Evolutionary conservation across 2,329 filamentous ascomycete species (phyloP).

Genomic region (Knufia fluminis): DNA sequence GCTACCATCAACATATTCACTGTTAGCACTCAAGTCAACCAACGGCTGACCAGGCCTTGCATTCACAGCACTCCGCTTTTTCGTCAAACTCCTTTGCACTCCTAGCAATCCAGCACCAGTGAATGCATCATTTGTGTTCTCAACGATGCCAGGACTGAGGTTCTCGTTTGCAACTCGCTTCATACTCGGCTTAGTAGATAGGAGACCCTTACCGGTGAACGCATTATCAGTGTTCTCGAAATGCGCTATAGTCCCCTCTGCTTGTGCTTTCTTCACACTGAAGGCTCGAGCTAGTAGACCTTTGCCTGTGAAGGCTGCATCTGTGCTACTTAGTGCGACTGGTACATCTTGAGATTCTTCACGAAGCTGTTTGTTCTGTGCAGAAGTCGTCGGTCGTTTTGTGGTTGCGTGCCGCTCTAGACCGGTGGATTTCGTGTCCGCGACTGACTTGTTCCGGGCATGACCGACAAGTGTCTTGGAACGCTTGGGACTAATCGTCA

Average conservation of each 20-base stretch:
- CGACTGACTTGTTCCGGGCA: background rate
- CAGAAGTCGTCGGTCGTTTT: background rate
- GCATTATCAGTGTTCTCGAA: conserved; percentile 4
- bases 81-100: conserved; percentile 5
- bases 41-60: conserved; percentile 28
- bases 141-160: background rate
- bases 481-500: background rate
- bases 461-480: background rate
- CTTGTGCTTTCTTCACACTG: background rate
- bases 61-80: conserved; percentile 1
- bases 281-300: conserved; percentile 15
- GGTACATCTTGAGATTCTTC: background rate
- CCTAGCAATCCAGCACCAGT: conserved; percentile 3
- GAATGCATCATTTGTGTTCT: conserved; percentile 8
- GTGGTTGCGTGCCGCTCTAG: background rate
- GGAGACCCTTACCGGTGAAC: conserved; percentile 14
- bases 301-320: conserved; percentile 11
- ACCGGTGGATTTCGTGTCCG: background rate
- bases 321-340: conserved; percentile 1
- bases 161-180: background rate
- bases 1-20: conserved; percentile 38
- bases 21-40: conserved; percentile 34
- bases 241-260: background rate
- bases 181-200: conserved; percentile 10
- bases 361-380: background rate